phyloP scores from a whole-genome alignment of 306 rosid genomes.

The Biancaea sappan region DNA sequence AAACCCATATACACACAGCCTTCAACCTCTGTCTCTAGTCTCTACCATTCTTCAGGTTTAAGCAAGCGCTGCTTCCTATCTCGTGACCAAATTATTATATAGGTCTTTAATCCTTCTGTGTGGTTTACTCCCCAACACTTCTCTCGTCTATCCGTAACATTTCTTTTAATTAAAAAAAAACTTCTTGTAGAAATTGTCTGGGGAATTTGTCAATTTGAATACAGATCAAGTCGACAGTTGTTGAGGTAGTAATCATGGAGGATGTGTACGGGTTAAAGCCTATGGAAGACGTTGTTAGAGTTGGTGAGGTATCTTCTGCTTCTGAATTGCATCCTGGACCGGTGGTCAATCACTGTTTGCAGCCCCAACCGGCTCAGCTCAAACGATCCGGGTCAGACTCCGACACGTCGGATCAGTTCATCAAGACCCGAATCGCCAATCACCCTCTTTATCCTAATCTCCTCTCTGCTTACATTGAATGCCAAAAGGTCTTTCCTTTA shows the following conservation, averaged over 20 bases:
- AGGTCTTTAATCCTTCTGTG: background rate
- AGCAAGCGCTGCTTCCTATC: background rate
- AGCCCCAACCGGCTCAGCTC: slow-evolving; percentile 29
- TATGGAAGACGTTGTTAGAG: slow-evolving; percentile 30
- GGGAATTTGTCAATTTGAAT: too few relatives aligned
- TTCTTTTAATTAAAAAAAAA: too few relatives aligned
- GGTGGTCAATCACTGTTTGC: slow-evolving; percentile 29
- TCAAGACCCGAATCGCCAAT: slow-evolving; percentile 70
- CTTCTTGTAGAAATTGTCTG: too few relatives aligned
- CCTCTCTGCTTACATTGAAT: slow-evolving; percentile 65
- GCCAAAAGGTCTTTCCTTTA: slow-evolving; percentile 60
- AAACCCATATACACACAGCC: background rate
- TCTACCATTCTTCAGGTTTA: background rate
- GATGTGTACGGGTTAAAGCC: slow-evolving; percentile 32
- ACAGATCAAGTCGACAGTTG: background rate
- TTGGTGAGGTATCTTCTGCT: slow-evolving; percentile 2
- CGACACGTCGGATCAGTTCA: slow-evolving; percentile 44
- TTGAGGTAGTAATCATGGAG: slow-evolving; percentile 29
- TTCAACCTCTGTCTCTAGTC: background rate
- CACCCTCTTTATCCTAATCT: slow-evolving; percentile 79
- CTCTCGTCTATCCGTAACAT: too few relatives aligned
- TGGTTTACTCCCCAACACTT: background rate
- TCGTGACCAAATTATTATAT: too few relatives aligned
- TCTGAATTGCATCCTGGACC: slow-evolving; percentile 40
- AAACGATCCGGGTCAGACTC: slow-evolving; percentile 31